Conservation (phyloP, 2,329 filamentous ascomycete species). For the Sclerotiophoma versabilis region DNA sequence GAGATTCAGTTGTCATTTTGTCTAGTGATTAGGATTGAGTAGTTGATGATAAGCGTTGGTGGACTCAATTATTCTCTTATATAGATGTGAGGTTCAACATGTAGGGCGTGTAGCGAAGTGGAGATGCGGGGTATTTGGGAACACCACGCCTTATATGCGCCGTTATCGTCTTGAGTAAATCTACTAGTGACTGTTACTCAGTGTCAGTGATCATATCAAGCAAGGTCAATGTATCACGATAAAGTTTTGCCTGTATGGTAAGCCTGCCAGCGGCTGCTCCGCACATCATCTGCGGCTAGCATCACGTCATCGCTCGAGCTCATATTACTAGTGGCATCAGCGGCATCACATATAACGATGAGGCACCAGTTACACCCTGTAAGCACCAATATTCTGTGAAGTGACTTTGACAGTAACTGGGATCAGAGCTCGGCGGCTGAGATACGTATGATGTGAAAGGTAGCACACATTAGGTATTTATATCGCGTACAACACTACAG, state of each 20-base stretch:
- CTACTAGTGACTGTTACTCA: not conserved
- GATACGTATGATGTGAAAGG: too few species aligned
- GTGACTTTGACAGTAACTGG: too few species aligned
- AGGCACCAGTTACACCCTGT: too few species aligned
- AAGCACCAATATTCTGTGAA: too few species aligned
- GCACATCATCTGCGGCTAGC: not conserved
- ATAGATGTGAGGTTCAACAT: not conserved
- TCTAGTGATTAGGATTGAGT: not conserved
- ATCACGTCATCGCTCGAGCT: conserved; percentile 1
- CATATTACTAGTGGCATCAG: too few species aligned
- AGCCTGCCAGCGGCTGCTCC: not conserved
- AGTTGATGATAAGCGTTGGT: not conserved
- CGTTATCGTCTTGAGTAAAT: not conserved
- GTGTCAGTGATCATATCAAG: too few species aligned
- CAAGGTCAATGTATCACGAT: too few species aligned
- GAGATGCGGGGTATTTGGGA: conserved; percentile 4
- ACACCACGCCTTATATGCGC: not conserved
- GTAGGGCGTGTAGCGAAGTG: conserved; percentile 9
- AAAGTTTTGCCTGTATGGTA: too few species aligned
- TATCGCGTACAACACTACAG: too few species aligned
- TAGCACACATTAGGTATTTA: too few species aligned
- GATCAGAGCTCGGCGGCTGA: too few species aligned
- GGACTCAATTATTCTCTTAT: not conserved
- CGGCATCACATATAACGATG: too few species aligned
- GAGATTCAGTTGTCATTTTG: conserved; percentile 19